Conservation (phyloP, 805 yeast species). For the Teunomyces kruisii region DNA sequence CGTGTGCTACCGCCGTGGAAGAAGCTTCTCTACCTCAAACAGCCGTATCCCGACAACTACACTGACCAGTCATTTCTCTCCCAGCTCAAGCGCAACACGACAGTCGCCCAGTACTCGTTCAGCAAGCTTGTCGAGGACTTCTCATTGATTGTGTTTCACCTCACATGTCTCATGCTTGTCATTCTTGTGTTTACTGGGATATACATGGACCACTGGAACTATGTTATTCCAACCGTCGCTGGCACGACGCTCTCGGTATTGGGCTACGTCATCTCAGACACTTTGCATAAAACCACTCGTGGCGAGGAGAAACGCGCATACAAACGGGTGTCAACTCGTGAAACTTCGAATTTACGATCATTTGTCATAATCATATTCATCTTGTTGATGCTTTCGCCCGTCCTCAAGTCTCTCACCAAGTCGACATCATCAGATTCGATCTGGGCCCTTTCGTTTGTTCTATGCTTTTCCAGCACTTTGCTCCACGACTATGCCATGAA, state of each 20-base stretch:
- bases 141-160: conserved; percentile 62
- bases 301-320: conserved; percentile 3
- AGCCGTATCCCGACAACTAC: conserved; percentile 88
- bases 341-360: conserved; percentile 49
- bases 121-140: conserved; percentile 70
- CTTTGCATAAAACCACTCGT: neutral
- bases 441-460: conserved; percentile 87
- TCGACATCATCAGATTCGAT: conserved; percentile 92
- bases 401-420: conserved; percentile 79
- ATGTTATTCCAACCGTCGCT: conserved; percentile 39
- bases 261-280: conserved; percentile 25
- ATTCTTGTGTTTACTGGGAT: conserved; percentile 67
- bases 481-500: conserved; percentile 67
- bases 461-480: conserved; percentile 65
- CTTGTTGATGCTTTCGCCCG: conserved; percentile 81
- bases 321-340: conserved; percentile 12
- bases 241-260: conserved; percentile 27
- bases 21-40: conserved; percentile 79
- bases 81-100: conserved; percentile 72
- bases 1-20: conserved; percentile 57
- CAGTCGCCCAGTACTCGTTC: conserved; percentile 67
- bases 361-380: conserved; percentile 67
- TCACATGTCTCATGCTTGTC: conserved; percentile 63
- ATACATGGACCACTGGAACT: conserved; percentile 50
- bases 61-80: conserved; percentile 81